Evolutionary conservation across 192 early-diverging fungal genomes (phyloP), one percentile per base, ranked within the genome.

Genomic region (Haplosporangium gracile): DNA sequence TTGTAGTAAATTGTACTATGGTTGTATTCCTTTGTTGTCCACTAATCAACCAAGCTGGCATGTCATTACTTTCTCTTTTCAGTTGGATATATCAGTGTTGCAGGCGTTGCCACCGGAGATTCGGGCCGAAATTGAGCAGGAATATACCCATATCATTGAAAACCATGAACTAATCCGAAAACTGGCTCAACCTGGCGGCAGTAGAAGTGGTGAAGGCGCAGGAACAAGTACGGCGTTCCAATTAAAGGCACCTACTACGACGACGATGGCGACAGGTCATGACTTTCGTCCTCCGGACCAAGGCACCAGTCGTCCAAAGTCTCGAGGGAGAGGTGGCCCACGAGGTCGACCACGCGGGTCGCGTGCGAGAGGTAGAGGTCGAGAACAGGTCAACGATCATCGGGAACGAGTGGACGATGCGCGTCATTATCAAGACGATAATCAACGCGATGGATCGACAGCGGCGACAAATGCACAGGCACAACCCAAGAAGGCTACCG

Each of bases 51-150:
- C 1, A 5, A 51, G 5, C 49, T 65, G 29, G 32, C 4, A n/a
- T 24, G 6, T 72, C 0, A 16, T 32, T 34, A n/a, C 26, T 74
- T 24, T n/a, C 29, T 5, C 39, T 65, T 1, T 10, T 43, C 29
- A 88, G 88, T 42, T 88, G 63, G 88, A 88, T 22, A 74, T 32
- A 38, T 83, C 81, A 0, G 88, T 88, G 1, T 18, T 88, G 26
- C 40, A 88, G 32, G 82, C 77, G 4, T 55, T 88, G 26, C 88
- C 88, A 24, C 57, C 77, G 29, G 79, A 82, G 29, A 83, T 88
- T 16, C 82, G 82, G 42, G 79, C 82, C 18, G 88, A 88, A 36
- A 88, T 88, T 42, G 82, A 80, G 78, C 74, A 76, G 55, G 82
- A 82, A 39, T 88, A 88, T 69, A 70, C 79, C 69, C 78, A 76